These are phyloP conservation scores for Priceomyces fermenticarens DNA, from an alignment of 805 yeast genomes.

Conservation along the genomic window DNA sequence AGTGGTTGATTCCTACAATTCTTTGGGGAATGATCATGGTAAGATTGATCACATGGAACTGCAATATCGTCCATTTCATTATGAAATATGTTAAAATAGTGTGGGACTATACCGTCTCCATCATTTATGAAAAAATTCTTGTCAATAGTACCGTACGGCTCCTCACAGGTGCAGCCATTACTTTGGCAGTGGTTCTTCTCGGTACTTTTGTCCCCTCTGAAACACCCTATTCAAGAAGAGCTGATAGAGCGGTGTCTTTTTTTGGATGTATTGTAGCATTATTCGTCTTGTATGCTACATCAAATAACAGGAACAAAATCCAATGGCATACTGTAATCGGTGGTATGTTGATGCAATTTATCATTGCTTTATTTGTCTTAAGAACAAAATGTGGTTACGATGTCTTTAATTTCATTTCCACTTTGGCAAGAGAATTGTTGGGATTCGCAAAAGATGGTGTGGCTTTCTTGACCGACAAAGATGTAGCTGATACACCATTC, in stretches of 20 bases:
- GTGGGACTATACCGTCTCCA: conserved; percentile 32
- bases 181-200: conserved; percentile 46
- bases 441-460: conserved; percentile 60
- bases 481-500: conserved; percentile 38
- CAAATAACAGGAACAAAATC: conserved; percentile 43
- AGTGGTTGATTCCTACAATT: conserved; percentile 59
- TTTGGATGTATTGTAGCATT: conserved; percentile 52
- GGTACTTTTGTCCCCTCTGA: conserved; percentile 55
- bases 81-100: conserved; percentile 15
- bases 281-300: conserved; percentile 41
- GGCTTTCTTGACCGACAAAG: conserved; percentile 49
- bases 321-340: conserved; percentile 60
- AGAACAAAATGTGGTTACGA: conserved; percentile 60
- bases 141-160: conserved; percentile 41
- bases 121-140: conserved; percentile 36
- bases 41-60: conserved; percentile 50
- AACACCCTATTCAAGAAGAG: conserved; percentile 42
- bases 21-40: conserved; percentile 50
- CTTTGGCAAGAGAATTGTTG: conserved; percentile 54
- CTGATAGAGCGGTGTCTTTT: conserved; percentile 57
- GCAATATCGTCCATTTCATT: conserved; percentile 24
- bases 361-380: conserved; percentile 58
- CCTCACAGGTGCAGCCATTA: conserved; percentile 42
- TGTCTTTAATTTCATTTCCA: conserved; percentile 57
- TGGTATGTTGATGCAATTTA: conserved; percentile 58